Percentiles rank a stretch among this genome's conserved stretches.
Conservation (phyloP, 345 rosid species). For the Lepidium africanum region DNA sequence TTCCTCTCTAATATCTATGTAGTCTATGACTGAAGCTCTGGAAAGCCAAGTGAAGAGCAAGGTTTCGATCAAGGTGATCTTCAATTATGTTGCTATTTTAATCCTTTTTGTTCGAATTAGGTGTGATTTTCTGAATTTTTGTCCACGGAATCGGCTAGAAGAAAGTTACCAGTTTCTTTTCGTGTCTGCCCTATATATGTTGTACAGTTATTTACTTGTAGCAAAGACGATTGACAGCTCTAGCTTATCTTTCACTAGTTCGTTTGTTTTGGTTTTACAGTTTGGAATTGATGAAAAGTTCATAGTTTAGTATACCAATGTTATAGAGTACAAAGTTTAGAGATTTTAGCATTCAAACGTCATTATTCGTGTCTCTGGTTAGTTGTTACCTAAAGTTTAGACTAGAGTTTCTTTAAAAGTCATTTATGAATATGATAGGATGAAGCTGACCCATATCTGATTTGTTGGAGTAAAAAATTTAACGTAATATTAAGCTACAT, state of each 20-base stretch:
- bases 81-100: not conserved
- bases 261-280: not conserved
- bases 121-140: not conserved
- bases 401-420: not conserved
- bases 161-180: not conserved
- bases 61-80: slow-evolving; percentile 68
- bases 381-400: not conserved
- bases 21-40: slow-evolving; percentile 98
- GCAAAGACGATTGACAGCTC: not conserved
- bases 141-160: not conserved
- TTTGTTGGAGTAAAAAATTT: not conserved
- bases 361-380: not conserved
- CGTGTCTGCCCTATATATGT: not conserved
- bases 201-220: not conserved
- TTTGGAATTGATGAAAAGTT: not conserved
- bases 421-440: not conserved
- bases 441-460: not conserved
- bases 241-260: not conserved
- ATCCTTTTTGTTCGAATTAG: not conserved
- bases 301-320: not conserved
- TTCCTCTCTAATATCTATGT: not conserved
- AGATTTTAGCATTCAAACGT: not conserved
- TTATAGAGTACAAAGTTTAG: not conserved
- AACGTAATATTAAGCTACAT: not conserved
- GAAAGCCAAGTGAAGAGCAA: slow-evolving; percentile 92